A percentile compares a stretch with the other conserved stretches of the same genome.
phyloP scores from a whole-genome alignment of 2,329 filamentous ascomycete species.

The Colletotrichum endophyticum region DNA sequence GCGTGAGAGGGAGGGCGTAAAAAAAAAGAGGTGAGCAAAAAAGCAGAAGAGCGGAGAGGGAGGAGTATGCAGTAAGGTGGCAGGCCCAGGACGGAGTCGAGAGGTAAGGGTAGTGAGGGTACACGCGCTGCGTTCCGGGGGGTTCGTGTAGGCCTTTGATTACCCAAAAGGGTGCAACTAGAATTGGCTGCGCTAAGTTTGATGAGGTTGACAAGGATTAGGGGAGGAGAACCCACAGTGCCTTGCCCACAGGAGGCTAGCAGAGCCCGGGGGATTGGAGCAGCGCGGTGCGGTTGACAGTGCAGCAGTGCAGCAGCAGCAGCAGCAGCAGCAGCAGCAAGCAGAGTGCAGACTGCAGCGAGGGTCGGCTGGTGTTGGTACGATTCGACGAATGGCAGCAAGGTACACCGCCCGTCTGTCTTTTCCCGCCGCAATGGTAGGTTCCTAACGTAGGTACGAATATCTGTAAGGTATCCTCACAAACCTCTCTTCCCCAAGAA shows the following conservation, averaged over 20 bases:
- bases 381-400: background rate
- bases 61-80: background rate
- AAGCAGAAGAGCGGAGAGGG: constrained; percentile 11
- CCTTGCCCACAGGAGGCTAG: constrained; percentile 8
- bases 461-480: background rate
- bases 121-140: background rate
- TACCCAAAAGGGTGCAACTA: constrained; percentile 38
- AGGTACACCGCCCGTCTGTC: background rate
- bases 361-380: background rate
- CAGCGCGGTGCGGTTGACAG: background rate
- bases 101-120: constrained; percentile 12
- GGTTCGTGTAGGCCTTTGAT: constrained; percentile 34
- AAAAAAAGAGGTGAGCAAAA: constrained; percentile 1
- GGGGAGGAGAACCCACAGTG: constrained; percentile 6
- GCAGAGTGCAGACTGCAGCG: background rate
- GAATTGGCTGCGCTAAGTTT: constrained; percentile 46
- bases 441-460: background rate
- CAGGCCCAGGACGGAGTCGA: background rate
- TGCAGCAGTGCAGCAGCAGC: background rate
- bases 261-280: constrained; percentile 23
- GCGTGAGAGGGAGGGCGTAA: background rate
- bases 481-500: background rate
- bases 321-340: too few relatives aligned
- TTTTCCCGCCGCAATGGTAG: background rate
- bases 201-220: constrained; percentile 38